Evolutionary conservation across 73 alveolate genomes (phyloP).

Genomic region (Symbiodinium pilosum): DNA sequence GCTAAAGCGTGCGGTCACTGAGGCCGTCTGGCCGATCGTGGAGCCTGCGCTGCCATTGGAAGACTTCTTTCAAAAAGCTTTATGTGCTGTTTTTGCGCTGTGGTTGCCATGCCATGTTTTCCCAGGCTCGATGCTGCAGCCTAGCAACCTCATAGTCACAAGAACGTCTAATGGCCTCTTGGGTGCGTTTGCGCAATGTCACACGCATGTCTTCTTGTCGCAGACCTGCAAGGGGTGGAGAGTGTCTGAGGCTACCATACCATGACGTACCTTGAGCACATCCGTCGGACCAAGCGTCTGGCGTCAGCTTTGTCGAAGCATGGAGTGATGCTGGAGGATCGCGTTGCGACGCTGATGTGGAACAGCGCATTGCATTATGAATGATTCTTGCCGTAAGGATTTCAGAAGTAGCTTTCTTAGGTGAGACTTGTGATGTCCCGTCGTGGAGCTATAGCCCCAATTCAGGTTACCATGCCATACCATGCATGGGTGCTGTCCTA

Average conservation of each 20-base stretch:
- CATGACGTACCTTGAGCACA: conserved; percentile 43
- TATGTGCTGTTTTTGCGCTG: background rate
- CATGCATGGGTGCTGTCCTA: conserved; percentile 93
- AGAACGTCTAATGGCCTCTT: conserved; percentile 41
- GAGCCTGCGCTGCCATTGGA: background rate
- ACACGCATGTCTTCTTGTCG: background rate
- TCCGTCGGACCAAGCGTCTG: conserved; percentile 28
- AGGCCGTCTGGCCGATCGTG: background rate
- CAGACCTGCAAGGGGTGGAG: background rate
- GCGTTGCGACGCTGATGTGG: conserved; percentile 86
- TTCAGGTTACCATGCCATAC: conserved; percentile 87
- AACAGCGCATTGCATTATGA: conserved; percentile 67
- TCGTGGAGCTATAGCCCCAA: too few relatives aligned
- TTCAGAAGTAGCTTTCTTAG: too few relatives aligned
- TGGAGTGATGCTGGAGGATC: conserved; percentile 73
- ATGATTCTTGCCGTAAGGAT: background rate
- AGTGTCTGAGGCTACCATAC: conserved; percentile 58
- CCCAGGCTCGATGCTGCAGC: conserved; percentile 61
- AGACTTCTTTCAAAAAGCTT: background rate
- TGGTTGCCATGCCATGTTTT: background rate
- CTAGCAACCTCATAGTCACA: conserved; percentile 67
- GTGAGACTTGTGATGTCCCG: too few relatives aligned
- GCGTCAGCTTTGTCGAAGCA: conserved; percentile 47
- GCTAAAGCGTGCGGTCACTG: too few relatives aligned
- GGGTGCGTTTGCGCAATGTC: too few relatives aligned